A percentile compares a stretch with the other conserved stretches of the same genome.
Conservation (phyloP, 352 stramenopile genomes). For the Globisporangium cederbergense region DNA sequence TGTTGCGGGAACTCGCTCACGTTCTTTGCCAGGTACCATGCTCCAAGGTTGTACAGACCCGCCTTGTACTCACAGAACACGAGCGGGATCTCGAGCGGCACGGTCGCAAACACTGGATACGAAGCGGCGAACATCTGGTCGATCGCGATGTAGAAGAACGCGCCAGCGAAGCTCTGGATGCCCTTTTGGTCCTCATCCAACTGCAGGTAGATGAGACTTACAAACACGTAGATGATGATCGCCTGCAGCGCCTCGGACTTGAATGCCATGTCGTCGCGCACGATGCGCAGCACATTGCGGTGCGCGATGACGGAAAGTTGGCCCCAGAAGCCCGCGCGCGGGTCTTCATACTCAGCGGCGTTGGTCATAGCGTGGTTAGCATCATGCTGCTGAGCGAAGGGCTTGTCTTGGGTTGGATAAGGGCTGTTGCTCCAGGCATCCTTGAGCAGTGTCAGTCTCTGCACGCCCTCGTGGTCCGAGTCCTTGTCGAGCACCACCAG, state of each 20-base stretch:
- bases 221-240: conserved; percentile 35
- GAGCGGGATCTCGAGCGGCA: conserved; percentile 44
- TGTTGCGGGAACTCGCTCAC: conserved; percentile 46
- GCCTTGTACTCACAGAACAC: conserved; percentile 39
- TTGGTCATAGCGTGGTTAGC: neutral
- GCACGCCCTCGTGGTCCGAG: conserved; percentile 23
- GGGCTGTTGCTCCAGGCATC: conserved; percentile 26
- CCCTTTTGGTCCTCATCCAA: conserved; percentile 32
- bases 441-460: conserved; percentile 30
- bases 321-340: conserved; percentile 18
- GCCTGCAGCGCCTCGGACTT: conserved; percentile 23
- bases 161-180: conserved; percentile 42
- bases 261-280: conserved; percentile 34
- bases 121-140: conserved; percentile 34
- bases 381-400: no score
- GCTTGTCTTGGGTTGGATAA: no score
- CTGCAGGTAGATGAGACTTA: conserved; percentile 48
- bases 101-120: conserved; percentile 30
- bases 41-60: conserved; percentile 29
- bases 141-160: conserved; percentile 44
- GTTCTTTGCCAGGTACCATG: conserved; percentile 56
- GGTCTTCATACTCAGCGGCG: conserved; percentile 1
- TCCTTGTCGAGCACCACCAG: conserved; percentile 45
- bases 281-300: conserved; percentile 32
- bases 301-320: neutral